Conservation (phyloP, 2,329 filamentous ascomycete species). For the Pseudopithomyces chartarum region DNA sequence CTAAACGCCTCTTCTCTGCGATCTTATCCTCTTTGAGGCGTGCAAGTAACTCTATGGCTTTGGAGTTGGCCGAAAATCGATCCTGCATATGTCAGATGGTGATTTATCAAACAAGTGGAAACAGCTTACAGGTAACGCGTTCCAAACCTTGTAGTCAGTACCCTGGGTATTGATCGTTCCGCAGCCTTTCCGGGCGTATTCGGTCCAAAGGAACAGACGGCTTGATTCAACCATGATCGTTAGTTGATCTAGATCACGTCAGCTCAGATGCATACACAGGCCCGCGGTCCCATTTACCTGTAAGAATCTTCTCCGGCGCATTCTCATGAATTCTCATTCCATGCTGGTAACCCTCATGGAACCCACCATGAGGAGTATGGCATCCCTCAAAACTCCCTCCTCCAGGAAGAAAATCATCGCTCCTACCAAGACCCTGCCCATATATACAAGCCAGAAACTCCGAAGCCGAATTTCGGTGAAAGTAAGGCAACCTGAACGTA, state of each 20-base stretch:
- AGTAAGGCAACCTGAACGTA: slow-evolving; percentile 47
- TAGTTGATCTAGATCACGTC: slow-evolving; percentile 37
- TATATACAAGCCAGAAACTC: slow-evolving; percentile 47
- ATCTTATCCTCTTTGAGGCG: slow-evolving; percentile 36
- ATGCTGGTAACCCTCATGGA: slow-evolving; percentile 52
- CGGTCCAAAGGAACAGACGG: slow-evolving; percentile 46
- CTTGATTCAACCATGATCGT: slow-evolving; percentile 47
- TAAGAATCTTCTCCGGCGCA: slow-evolving; percentile 50
- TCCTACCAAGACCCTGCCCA: slow-evolving; percentile 43
- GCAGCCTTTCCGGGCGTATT: slow-evolving; percentile 43
- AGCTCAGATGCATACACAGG: not conserved
- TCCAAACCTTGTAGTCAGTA: slow-evolving; percentile 46
- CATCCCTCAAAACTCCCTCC: slow-evolving; percentile 45
- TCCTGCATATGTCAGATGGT: slow-evolving; percentile 27
- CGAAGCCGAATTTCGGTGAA: slow-evolving; percentile 45
- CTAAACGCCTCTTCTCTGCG: slow-evolving; percentile 39
- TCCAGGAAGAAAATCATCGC: slow-evolving; percentile 50
- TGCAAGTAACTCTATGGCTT: slow-evolving; percentile 40
- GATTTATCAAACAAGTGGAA: not conserved
- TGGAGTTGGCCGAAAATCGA: slow-evolving; percentile 42
- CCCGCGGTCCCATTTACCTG: slow-evolving; percentile 23
- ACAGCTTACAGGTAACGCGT: slow-evolving; percentile 38
- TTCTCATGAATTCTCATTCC: slow-evolving; percentile 53
- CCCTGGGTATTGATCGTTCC: slow-evolving; percentile 42
- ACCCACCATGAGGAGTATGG: slow-evolving; percentile 47